These are phyloP conservation scores for Candida sp. DNA, from an alignment of 1,139 yeast genomes.

Conservation along the genomic window DNA sequence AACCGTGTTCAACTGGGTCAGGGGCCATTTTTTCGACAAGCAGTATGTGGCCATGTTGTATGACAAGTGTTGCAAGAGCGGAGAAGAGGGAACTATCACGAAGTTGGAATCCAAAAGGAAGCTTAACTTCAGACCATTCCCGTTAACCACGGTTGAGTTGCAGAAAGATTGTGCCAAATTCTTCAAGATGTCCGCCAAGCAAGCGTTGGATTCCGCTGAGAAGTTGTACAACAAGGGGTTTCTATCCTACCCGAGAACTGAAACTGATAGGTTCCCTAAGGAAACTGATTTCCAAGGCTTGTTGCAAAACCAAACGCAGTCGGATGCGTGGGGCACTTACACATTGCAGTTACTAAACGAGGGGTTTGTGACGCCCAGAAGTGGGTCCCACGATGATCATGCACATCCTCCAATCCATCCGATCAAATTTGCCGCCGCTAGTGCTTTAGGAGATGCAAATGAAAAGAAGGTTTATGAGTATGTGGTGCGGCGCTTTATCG, in stretches of 20 bases:
- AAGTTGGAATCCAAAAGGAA: conserved; percentile 66
- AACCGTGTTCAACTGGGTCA: conserved; percentile 64
- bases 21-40: conserved; percentile 76
- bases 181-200: conserved; percentile 82
- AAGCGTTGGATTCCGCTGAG: conserved; percentile 85
- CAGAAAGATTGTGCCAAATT: conserved; percentile 84
- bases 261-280: conserved; percentile 85
- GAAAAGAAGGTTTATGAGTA: conserved; percentile 86
- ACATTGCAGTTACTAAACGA: conserved; percentile 36
- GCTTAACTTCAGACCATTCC: conserved; percentile 80
- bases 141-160: conserved; percentile 93
- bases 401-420: conserved; percentile 99
- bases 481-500: conserved; percentile 84
- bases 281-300: conserved; percentile 70
- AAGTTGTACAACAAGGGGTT: conserved; percentile 83
- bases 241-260: conserved; percentile 96
- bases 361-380: conserved; percentile 64
- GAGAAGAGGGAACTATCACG: conserved; percentile 52
- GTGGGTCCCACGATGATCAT: conserved; percentile 86
- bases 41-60: conserved; percentile 64
- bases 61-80: conserved; percentile 58
- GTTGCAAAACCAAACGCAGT: conserved; percentile 61
- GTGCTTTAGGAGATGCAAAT: conserved; percentile 39
- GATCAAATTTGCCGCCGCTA: conserved; percentile 50
- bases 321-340: conserved; percentile 53